These are phyloP conservation scores for Spinellus fusiger DNA, from an alignment of 192 early-diverging fungal genomes.

Conservation along the genomic window DNA sequence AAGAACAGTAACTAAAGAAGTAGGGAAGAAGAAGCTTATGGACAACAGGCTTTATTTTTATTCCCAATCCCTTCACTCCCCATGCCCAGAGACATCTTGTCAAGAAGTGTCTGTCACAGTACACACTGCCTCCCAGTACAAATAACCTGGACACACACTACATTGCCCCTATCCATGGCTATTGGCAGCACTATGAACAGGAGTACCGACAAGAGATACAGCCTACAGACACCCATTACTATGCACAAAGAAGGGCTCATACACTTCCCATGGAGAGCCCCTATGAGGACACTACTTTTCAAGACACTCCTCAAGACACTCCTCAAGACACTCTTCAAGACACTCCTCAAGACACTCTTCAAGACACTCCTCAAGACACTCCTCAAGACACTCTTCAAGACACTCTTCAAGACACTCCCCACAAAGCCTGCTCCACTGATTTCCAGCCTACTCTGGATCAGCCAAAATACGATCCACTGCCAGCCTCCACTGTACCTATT, in stretches of 20 bases:
- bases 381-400: slow-evolving; percentile 19
- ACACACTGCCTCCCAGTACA: slow-evolving; percentile 71
- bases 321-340: slow-evolving; percentile 25
- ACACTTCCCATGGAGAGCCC: background rate
- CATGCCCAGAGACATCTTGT: slow-evolving; percentile 64
- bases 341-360: slow-evolving; percentile 21
- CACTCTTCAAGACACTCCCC: slow-evolving; percentile 14
- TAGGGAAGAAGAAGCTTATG: background rate
- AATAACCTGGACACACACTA: slow-evolving; percentile 91
- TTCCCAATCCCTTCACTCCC: slow-evolving; percentile 72
- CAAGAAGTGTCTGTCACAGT: slow-evolving; percentile 69
- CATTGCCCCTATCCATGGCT: slow-evolving; percentile 49
- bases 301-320: slow-evolving; percentile 1
- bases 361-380: slow-evolving; percentile 25
- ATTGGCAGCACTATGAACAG: slow-evolving; percentile 52
- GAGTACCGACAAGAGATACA: slow-evolving; percentile 17
- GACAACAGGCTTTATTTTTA: slow-evolving; percentile 64
- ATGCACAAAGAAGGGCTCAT: slow-evolving; percentile 27
- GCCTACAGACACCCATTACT: slow-evolving; percentile 18
- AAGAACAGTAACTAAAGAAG: background rate
- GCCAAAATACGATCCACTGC: slow-evolving; percentile 2
- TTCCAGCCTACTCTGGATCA: background rate
- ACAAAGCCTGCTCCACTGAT: slow-evolving; percentile 10
- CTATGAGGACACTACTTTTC: background rate
- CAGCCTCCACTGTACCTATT: slow-evolving; percentile 27